These are phyloP conservation scores for Diplodia seriata DNA, from an alignment of 2,329 filamentous ascomycete species.

Conservation along the genomic window DNA sequence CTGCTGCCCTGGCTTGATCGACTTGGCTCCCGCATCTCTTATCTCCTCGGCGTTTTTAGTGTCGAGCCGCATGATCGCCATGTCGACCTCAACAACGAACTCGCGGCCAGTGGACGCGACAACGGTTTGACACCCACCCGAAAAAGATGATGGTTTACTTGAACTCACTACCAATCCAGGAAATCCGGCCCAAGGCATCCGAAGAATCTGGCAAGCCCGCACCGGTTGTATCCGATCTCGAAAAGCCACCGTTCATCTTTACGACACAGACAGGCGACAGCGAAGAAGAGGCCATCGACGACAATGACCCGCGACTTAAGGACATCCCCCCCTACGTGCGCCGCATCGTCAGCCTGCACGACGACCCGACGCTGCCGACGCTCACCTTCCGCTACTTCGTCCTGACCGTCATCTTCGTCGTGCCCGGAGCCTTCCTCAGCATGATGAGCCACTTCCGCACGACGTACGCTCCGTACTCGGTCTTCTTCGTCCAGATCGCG, in stretches of 20 bases:
- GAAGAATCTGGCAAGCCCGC: background rate
- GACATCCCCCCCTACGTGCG: constrained; percentile 64
- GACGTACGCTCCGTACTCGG: constrained; percentile 64
- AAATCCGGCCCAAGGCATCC: background rate
- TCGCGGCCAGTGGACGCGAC: background rate
- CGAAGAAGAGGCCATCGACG: constrained; percentile 39
- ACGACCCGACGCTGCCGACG: constrained; percentile 63
- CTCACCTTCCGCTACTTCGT: constrained; percentile 68
- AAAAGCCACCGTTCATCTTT: constrained; percentile 14
- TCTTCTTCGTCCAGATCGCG: constrained; percentile 68
- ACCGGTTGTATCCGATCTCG: background rate
- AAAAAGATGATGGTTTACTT: background rate
- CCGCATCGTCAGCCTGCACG: constrained; percentile 63
- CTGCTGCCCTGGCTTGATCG: background rate
- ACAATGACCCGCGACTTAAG: constrained; percentile 52
- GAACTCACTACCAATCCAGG: background rate
- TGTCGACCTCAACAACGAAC: background rate
- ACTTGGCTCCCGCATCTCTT: background rate
- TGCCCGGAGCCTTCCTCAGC: constrained; percentile 64
- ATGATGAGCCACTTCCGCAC: constrained; percentile 65
- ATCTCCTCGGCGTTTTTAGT: background rate
- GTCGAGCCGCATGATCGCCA: background rate
- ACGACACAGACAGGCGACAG: constrained; percentile 31
- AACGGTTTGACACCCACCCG: background rate
- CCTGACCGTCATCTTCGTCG: constrained; percentile 61